Evolutionary conservation across 139 green algal genomes (phyloP), one percentile per base, ranked within the genome.

Genomic region (Pseudopediastrum boryanum): DNA sequence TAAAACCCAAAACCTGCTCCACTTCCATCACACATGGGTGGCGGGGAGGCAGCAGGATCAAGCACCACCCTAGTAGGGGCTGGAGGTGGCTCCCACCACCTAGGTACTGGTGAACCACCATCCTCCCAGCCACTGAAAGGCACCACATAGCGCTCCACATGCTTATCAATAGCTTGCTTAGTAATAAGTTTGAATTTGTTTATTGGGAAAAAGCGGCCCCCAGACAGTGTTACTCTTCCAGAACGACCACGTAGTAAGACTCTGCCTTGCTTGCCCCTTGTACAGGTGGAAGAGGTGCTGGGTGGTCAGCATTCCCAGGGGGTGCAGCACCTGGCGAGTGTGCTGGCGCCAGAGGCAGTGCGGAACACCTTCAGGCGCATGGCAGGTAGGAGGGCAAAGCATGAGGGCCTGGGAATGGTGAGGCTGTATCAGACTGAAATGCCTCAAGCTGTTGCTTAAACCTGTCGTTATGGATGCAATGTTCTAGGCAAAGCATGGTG

Each of bases 261-360:
- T 67, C 48, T 19, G 16, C 48, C 48, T n/a, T n/a, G n/a, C n/a
- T n/a, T 62, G 50, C 50, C 16, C 10, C 0, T 9, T 31, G 8
- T 63, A 4, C 77, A 86, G 82, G 72, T 80, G 48, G 83, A 84
- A 67, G 77, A 87, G 33, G 67, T 83, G 13, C 78, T 87, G 33
- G 67, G 58, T 36, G 78, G 76, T 38, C 36, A 36, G 1, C 76
- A 76, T 50, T 75, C 63, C 3, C 42, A 54, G 48, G 54, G 16
- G 68, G 10, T 35, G 23, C 54, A 78, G 33, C 36, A 70, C 44
- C 31, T 73, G 35, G 35, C 59, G 42, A 52, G 29, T 2, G 65
- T 76, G 9, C 33, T 82, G 27, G 76, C 76, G 31, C 39, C 65
- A 44, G 44, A 73, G 9, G 23, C 44, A 10, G 74, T 81, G 62